Conservation (phyloP, 192 early-diverging fungal species). For the Allomyces macrogynus region DNA sequence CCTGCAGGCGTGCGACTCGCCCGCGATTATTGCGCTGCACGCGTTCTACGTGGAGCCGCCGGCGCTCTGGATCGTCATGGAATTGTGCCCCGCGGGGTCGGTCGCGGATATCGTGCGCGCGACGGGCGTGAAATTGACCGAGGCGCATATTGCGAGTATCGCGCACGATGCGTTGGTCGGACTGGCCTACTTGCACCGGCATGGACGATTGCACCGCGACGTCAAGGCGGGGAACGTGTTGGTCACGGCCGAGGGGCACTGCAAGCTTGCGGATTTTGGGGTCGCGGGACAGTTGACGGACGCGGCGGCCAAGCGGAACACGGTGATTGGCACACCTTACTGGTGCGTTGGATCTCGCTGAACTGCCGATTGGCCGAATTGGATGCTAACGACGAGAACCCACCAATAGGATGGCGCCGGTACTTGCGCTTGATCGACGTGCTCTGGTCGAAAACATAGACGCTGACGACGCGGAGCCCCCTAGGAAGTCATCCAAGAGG, state of each 20-base stretch:
- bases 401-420: background rate
- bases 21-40: slow-evolving; percentile 1
- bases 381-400: too few relatives aligned
- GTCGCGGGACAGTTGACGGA: slow-evolving; percentile 74
- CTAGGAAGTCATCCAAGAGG: slow-evolving; percentile 41
- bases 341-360: slow-evolving; percentile 1
- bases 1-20: slow-evolving; percentile 23
- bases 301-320: slow-evolving; percentile 76
- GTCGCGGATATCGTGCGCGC: slow-evolving; percentile 32
- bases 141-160: slow-evolving; percentile 29
- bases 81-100: slow-evolving; percentile 34
- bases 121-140: slow-evolving; percentile 18
- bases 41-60: background rate
- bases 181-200: slow-evolving; percentile 26
- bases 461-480: too few relatives aligned
- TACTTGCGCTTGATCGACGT: background rate
- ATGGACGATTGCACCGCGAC: slow-evolving; percentile 37
- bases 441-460: too few relatives aligned
- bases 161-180: slow-evolving; percentile 24
- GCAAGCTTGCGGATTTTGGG: slow-evolving; percentile 93
- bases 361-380: too few relatives aligned
- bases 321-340: slow-evolving; percentile 2
- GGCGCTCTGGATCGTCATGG: slow-evolving; percentile 33
- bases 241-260: slow-evolving; percentile 60
- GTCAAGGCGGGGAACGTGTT: slow-evolving; percentile 66